Percentiles rank a stretch among this genome's conserved stretches.
phyloP scores from a whole-genome alignment of 2,329 filamentous ascomycete genomes.

The Fusarium verrucosum region DNA sequence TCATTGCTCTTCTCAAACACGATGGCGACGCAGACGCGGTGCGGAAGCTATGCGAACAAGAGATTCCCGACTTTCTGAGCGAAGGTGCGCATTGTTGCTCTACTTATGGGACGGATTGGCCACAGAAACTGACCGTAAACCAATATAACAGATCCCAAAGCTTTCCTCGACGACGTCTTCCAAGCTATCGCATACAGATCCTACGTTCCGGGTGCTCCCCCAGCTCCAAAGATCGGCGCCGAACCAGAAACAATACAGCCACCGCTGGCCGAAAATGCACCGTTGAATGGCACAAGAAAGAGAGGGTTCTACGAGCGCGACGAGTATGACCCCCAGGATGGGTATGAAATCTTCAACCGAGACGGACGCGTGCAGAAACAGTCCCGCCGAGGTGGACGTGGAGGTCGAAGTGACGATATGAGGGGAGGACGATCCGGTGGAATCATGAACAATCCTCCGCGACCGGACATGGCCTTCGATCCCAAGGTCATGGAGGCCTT shows the following conservation, averaged over 20 bases:
- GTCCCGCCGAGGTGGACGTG: constrained; percentile 61
- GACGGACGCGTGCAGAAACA: constrained; percentile 66
- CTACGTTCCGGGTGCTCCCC: constrained; percentile 65
- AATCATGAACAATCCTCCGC: constrained; percentile 24
- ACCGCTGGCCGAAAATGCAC: constrained; percentile 24
- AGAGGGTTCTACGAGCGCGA: constrained; percentile 49
- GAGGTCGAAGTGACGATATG: constrained; percentile 40
- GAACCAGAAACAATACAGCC: constrained; percentile 31
- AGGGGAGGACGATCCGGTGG: constrained; percentile 31
- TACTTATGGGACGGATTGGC: background rate
- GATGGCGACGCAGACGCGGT: constrained; percentile 73
- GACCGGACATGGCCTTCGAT: constrained; percentile 59
- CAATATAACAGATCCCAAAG: constrained; percentile 46
- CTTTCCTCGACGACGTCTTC: constrained; percentile 78
- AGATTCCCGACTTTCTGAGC: constrained; percentile 79
- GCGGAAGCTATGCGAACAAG: constrained; percentile 72
- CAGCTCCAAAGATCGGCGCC: constrained; percentile 47
- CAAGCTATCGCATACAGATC: constrained; percentile 69
- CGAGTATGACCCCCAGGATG: constrained; percentile 30
- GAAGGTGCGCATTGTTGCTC: constrained; percentile 58
- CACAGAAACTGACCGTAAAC: constrained; percentile 16
- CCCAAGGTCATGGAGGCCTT: constrained; percentile 69
- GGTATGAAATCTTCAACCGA: constrained; percentile 39
- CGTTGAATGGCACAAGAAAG: constrained; percentile 46
- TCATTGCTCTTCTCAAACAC: constrained; percentile 78